phyloP scores from a whole-genome alignment of 2,329 filamentous ascomycete species.

The Fusarium xylarioides region DNA sequence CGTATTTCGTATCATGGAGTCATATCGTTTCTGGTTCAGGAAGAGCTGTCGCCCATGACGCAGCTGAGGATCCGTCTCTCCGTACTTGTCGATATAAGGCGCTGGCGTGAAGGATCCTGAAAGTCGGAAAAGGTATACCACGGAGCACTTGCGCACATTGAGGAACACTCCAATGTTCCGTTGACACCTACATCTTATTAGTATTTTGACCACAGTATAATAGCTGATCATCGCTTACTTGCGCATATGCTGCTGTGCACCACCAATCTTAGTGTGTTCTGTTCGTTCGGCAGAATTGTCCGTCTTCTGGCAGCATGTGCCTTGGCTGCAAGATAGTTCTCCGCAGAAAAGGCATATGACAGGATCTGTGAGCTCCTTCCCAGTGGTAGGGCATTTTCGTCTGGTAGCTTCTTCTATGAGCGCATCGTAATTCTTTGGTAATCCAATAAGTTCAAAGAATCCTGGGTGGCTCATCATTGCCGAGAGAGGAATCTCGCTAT shows the following conservation, averaged over 20 bases:
- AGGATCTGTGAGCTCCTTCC: conserved; percentile 90
- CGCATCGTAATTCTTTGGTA: conserved; percentile 91
- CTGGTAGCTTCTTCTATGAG: conserved; percentile 92
- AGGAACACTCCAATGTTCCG: conserved; percentile 92
- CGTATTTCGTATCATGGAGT: conserved; percentile 82
- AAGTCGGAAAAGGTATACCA: conserved; percentile 83
- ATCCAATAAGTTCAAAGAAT: conserved; percentile 92
- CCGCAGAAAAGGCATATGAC: conserved; percentile 94
- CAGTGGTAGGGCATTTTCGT: conserved; percentile 84
- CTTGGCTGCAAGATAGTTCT: conserved; percentile 95
- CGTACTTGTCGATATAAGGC: conserved; percentile 95
- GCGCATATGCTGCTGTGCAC: conserved; percentile 88
- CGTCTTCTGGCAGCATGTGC: conserved; percentile 84
- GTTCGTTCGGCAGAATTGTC: conserved; percentile 55
- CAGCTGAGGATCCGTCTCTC: conserved; percentile 92
- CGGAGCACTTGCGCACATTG: conserved; percentile 94
- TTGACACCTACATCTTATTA: conserved; percentile 74
- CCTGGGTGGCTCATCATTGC: conserved; percentile 78
- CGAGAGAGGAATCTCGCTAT: conserved; percentile 48
- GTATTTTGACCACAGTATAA: not conserved
- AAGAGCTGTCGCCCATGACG: conserved; percentile 88
- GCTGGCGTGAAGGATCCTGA: conserved; percentile 87
- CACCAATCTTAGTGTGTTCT: conserved; percentile 69
- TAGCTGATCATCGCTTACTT: conserved; percentile 66
- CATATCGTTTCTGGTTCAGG: conserved; percentile 93